Conservation (phyloP, 306 rosid genomes). For the Medicago ruthenica region DNA sequence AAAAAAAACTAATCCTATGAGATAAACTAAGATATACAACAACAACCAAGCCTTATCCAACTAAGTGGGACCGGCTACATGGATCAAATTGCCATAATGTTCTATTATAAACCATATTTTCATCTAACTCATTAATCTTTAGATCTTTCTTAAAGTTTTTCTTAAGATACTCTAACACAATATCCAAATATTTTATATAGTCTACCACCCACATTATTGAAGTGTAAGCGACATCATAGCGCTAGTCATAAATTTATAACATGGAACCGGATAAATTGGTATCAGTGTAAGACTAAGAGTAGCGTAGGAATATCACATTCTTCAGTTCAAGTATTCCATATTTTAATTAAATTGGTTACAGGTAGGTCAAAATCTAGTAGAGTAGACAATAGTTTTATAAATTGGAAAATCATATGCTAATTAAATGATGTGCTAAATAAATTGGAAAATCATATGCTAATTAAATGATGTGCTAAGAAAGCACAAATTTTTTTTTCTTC, state of each 20-base stretch:
- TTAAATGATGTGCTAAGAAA: neutral
- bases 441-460: neutral
- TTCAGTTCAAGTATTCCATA: neutral
- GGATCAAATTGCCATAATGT: too few relatives aligned
- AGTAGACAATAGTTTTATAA: conserved; percentile 22
- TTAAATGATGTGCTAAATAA: neutral
- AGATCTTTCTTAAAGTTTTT: too few relatives aligned
- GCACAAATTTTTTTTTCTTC: neutral
- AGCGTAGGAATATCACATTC: neutral
- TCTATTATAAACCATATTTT: too few relatives aligned
- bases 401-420: neutral
- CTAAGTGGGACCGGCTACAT: too few relatives aligned
- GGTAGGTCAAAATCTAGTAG: conserved; percentile 21
- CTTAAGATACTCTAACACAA: neutral
- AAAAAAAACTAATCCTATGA: neutral
- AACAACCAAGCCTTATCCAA: too few relatives aligned
- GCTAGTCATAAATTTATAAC: neutral
- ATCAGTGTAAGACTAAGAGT: neutral
- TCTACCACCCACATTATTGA: neutral
- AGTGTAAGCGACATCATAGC: neutral
- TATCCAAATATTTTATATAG: neutral
- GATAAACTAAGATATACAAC: neutral
- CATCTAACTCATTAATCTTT: too few relatives aligned
- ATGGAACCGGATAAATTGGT: neutral
- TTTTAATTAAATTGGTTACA: conserved; percentile 8